Base-by-base conservation (phyloP, 2,329 filamentous ascomycete genomes). In the Periconia sp. region DNA sequence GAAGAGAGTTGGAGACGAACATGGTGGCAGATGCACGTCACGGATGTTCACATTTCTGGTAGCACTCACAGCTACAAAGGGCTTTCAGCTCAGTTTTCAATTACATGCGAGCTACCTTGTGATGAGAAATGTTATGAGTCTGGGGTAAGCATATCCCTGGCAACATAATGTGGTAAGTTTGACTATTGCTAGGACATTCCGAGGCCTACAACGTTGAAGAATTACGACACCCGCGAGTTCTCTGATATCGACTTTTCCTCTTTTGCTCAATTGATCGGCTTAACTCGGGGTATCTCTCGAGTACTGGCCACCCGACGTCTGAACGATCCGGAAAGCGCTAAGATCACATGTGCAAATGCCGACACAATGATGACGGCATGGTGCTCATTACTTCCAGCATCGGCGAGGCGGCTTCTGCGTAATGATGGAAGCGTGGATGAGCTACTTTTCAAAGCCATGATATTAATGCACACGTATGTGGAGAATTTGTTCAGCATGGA, bases 1-100 rank as follows among this genome's bases (percentile, higher is more conserved):
- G 87, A 91, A 62, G 91, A 95, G 69, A 89, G 86, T 65, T 86
- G 88, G 81, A 81, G 89, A 13, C 78, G 91, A 36, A 95, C 90
- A 1, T 95, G 89, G 90, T 95, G 90, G 90, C 89, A 81, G 57
- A 50, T 88, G 4, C 90, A 87, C 59, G 78, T 89, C 16, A 80
- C 89, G 4, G 89, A 95, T 64, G 87, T 85, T 34, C 86, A 94
- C 78, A 79, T 94, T 48, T 88, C 89, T 3, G 88, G 88, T 3
- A 83, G 94, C 53, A 87, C 86, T 49, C 80, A 84, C 17, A 79
- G 81, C 3, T 45, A 35, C 30, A 8, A 24, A 23, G 42, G 42
- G n/a, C 42, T 45, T 11, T 33, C 35, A 2, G 19, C 32, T 3
- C 35, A 40, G 15, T 40, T 89, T 6, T 69, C 76, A 8, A 78